Base-by-base conservation (phyloP, 805 yeast species). In the Wickerhamiella brachini region DNA sequence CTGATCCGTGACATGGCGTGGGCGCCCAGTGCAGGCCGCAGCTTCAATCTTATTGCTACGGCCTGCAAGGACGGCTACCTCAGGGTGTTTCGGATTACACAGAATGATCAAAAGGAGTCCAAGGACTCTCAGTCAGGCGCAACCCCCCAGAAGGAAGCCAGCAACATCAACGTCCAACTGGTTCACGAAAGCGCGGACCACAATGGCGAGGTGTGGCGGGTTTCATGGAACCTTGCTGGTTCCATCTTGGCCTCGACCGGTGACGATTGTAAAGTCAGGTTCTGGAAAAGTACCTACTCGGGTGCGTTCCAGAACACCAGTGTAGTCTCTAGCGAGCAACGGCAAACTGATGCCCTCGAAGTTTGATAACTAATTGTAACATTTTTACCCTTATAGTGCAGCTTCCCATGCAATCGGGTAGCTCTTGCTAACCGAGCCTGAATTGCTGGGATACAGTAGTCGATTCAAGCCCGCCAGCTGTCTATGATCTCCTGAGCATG, bases 1-100 rank as follows among this genome's bases (percentile, higher is more conserved):
- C 72, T 90, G 42, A 86, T 90, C 34, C 73, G 97, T 60, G 83
- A 88, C 17, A 86, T 89, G 5, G 75, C 89, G 29, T 90, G 98
- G 98, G 97, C 97, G 0, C 96, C 97, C 2, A 79, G 94, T 0
- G 85, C 89, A 83, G 97, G 97, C 2, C 72, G 95, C 57, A 79
- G 82, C 56, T 85, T 79, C 64, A 95, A 90, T 59, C 70, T 89
- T 47, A 73, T 93, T 44, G 97, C 99, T 0, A 90, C 97, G 0
- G 97, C 94, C 5, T 88, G 95, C 64, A 88, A 88, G 64, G 99
- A 93, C 65, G 98, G 97, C 1, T 79, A 73, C 60, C 88, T 93
- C 10, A 76, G 97, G 49, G 81, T 93, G 2, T 90, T 82, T 72
- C 85, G 84, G 65, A 71, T 88, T 22, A 45, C 47, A 13, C 51